Conservation (phyloP, 2,329 filamentous ascomycete genomes). For the Pseudogymnoascus sp. region DNA sequence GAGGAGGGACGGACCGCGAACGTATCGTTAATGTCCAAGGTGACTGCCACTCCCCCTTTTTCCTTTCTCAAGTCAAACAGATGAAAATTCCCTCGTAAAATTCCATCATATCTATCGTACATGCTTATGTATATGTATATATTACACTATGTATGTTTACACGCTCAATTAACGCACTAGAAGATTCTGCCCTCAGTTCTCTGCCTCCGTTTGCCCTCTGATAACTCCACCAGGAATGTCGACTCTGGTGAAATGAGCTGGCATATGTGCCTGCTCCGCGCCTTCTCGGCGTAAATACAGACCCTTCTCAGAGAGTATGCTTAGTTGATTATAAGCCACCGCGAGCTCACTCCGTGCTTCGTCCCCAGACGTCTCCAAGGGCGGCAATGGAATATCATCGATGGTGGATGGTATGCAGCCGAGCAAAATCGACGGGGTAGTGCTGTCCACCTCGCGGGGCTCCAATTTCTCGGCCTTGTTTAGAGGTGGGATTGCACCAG, state of each 20-base stretch:
- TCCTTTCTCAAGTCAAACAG: neutral
- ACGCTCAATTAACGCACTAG: neutral
- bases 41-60: neutral
- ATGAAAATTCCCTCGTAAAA: neutral
- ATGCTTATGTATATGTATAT: neutral
- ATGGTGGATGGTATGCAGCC: slow-evolving; percentile 25
- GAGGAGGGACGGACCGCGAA: neutral
- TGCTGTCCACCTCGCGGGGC: slow-evolving; percentile 8
- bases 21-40: neutral
- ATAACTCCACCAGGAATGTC: slow-evolving; percentile 12
- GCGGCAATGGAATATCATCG: slow-evolving; percentile 20
- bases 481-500: slow-evolving; percentile 10
- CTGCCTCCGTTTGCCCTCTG: slow-evolving; percentile 13
- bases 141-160: neutral
- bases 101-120: neutral
- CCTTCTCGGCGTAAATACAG: slow-evolving; percentile 3
- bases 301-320: slow-evolving; percentile 12
- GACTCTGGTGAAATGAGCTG: slow-evolving; percentile 1
- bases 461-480: neutral
- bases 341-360: neutral
- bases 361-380: neutral
- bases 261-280: neutral
- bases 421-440: slow-evolving; percentile 23
- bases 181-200: neutral
- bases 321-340: slow-evolving; percentile 11